These are phyloP conservation scores for Sergeia podlipaevii DNA, from an alignment of 208 protist genomes.

Conservation along the genomic window DNA sequence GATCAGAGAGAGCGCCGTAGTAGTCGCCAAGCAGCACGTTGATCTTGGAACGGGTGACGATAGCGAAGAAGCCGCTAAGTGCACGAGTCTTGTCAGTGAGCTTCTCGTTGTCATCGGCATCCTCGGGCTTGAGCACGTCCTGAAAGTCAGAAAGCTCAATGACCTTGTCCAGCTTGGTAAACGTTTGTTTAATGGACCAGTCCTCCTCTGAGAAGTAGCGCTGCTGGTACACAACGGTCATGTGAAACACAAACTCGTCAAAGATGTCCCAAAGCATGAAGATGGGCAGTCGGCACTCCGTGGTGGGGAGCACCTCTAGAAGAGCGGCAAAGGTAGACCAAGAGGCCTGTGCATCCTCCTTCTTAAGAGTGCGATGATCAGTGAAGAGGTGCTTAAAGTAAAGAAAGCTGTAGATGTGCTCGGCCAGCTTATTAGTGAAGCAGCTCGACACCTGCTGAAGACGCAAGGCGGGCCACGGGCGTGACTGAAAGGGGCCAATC, in stretches of 20 bases:
- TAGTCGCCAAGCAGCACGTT: conserved; percentile 87
- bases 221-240: conserved; percentile 87
- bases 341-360: conserved; percentile 42
- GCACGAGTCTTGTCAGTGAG: conserved; percentile 30
- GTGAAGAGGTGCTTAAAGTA: conserved; percentile 86
- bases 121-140: conserved; percentile 31
- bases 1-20: conserved; percentile 61
- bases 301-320: conserved; percentile 39
- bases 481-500: conserved; percentile 54
- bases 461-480: conserved; percentile 67
- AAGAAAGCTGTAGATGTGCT: conserved; percentile 84
- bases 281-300: conserved; percentile 64
- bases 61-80: conserved; percentile 82
- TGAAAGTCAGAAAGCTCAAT: conserved; percentile 51
- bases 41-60: conserved; percentile 73
- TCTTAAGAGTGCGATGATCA: conserved; percentile 48
- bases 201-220: conserved; percentile 47
- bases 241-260: conserved; percentile 88
- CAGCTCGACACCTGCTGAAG: conserved; percentile 57
- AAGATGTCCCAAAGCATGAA: conserved; percentile 90
- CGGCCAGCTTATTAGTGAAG: conserved; percentile 55
- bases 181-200: conserved; percentile 69
- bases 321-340: conserved; percentile 77
- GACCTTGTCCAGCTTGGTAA: conserved; percentile 54
- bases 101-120: conserved; percentile 23